A percentile compares a stretch with the other conserved stretches of the same genome.
These are phyloP conservation scores for Acrocalymma vagum DNA, from an alignment of 2,329 filamentous ascomycete genomes.

Conservation along the genomic window DNA sequence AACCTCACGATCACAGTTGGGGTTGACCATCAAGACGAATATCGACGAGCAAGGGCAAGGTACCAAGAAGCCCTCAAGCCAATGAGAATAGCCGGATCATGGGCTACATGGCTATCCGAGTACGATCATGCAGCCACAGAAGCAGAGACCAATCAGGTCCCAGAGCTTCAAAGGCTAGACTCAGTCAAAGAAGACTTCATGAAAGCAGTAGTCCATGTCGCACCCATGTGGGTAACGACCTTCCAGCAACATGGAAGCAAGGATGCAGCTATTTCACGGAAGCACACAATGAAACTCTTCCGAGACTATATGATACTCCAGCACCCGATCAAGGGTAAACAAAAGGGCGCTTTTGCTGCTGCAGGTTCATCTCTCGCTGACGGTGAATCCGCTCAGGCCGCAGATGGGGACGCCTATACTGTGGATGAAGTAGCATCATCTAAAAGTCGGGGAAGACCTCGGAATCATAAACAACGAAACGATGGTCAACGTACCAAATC, in stretches of 20 bases:
- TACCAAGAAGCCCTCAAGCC: not conserved
- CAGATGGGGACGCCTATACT: conserved; percentile 2
- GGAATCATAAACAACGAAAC: not conserved
- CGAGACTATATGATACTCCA: not conserved
- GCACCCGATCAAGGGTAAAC: not conserved
- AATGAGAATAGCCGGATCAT: not conserved
- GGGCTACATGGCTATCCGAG: not conserved
- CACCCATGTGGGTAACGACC: not conserved
- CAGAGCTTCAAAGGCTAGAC: not conserved
- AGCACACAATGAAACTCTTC: conserved; percentile 2
- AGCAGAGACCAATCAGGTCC: not conserved
- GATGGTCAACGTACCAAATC: too few species aligned
- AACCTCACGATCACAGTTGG: not conserved
- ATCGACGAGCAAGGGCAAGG: not conserved
- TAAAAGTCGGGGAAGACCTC: conserved; percentile 1
- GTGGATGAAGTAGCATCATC: not conserved
- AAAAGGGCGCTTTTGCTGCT: not conserved
- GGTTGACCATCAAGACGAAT: not conserved
- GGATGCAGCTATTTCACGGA: not conserved
- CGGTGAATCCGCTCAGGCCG: conserved; percentile 1
- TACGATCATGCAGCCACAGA: conserved; percentile 1
- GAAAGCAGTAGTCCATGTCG: not conserved
- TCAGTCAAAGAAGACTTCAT: not conserved
- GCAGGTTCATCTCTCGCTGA: not conserved
- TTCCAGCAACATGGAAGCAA: not conserved